Evolutionary conservation across 176 grass and related monocot genomes (phyloP).

Genomic region (Oryza coarctata): DNA sequence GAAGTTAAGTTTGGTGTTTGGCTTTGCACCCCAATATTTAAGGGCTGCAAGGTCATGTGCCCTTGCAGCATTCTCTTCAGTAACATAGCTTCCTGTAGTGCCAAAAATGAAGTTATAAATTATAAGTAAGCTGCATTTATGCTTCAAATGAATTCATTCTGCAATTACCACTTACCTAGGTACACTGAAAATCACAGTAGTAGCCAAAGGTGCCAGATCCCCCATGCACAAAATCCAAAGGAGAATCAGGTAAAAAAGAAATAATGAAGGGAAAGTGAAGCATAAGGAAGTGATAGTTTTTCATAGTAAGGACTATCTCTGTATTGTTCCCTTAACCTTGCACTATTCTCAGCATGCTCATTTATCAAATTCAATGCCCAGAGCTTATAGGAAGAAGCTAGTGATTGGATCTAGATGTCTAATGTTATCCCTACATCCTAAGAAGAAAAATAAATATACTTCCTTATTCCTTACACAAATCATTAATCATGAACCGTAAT

Average conservation of each 20-base stretch:
- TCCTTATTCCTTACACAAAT: not conserved
- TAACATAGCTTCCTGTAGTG: slow-evolving; percentile 86
- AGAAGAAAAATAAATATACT: not conserved
- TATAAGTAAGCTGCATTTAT: slow-evolving; percentile 26
- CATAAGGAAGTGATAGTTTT: not conserved
- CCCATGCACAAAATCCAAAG: slow-evolving; percentile 36
- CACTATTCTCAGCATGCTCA: not conserved
- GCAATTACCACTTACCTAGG: slow-evolving; percentile 53
- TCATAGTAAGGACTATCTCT: not conserved
- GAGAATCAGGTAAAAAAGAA: slow-evolving; percentile 20
- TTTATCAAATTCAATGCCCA: not conserved
- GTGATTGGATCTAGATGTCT: not conserved
- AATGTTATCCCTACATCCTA: not conserved
- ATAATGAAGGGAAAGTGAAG: not conserved
- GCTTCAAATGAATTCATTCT: slow-evolving; percentile 17
- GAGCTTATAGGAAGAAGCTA: not conserved
- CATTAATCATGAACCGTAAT: no score
- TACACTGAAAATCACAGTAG: slow-evolving; percentile 64
- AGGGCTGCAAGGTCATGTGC: slow-evolving; percentile 95
- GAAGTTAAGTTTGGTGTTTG: slow-evolving; percentile 84
- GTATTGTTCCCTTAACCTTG: not conserved
- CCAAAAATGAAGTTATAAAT: slow-evolving; percentile 18
- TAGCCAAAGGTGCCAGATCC: slow-evolving; percentile 9
- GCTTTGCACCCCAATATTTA: slow-evolving; percentile 78
- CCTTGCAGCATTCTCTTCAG: slow-evolving; percentile 87